These are phyloP conservation scores for Boechera stricta DNA, from an alignment of 345 rosid species.

Conservation along the genomic window DNA sequence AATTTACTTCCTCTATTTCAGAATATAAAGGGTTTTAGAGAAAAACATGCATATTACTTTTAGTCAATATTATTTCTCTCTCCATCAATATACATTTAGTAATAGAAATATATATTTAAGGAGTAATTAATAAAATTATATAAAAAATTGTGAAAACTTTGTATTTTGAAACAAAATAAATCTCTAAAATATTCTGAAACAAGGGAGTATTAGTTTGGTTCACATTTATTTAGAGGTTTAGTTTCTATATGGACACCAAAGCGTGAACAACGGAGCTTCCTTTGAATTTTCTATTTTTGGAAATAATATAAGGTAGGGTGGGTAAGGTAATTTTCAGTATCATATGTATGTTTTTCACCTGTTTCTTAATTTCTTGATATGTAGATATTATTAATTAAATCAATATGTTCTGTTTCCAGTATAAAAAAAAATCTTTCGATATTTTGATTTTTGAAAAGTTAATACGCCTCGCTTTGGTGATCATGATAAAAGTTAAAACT, in stretches of 20 bases:
- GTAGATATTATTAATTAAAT: constrained; percentile 7
- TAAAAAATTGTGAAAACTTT: no score
- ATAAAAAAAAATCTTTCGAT: background rate
- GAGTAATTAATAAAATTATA: no score
- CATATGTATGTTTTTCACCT: background rate
- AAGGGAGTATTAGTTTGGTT: no score
- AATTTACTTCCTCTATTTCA: no score
- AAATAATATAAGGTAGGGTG: background rate
- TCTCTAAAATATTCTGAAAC: no score
- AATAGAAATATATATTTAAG: no score
- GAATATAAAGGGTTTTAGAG: no score
- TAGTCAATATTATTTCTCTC: no score
- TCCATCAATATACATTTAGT: no score
- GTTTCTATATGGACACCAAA: constrained; percentile 7
- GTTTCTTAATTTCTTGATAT: background rate
- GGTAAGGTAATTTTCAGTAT: background rate
- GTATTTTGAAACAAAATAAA: no score
- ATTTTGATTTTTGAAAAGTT: constrained; percentile 18
- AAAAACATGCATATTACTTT: no score
- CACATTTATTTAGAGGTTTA: background rate
- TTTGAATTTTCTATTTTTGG: constrained; percentile 28
- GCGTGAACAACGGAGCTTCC: constrained; percentile 31
- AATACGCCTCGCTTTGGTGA: constrained; percentile 34
- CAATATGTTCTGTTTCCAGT: constrained; percentile 1
- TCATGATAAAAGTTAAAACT: constrained; percentile 41